A percentile compares a stretch with the other conserved stretches of the same genome.
Conservation (phyloP, 2,329 filamentous ascomycete genomes). For the Pseudogymnoascus sp. region DNA sequence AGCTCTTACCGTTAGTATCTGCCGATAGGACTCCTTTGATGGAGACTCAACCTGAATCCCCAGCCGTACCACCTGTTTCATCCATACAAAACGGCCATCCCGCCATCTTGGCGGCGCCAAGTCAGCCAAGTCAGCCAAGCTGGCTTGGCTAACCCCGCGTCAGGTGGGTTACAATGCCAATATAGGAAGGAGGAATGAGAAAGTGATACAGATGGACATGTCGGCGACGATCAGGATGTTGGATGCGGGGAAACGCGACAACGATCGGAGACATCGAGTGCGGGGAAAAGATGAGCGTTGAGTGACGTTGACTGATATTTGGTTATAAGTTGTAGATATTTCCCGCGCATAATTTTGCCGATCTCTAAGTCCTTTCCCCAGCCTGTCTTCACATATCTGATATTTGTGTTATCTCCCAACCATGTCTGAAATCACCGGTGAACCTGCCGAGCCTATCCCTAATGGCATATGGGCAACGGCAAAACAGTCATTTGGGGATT, state of each 20-base stretch:
- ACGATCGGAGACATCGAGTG: neutral
- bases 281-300: neutral
- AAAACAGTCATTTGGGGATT: slow-evolving; percentile 53
- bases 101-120: neutral
- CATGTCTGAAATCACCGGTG: neutral
- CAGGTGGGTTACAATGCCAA: neutral
- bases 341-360: neutral
- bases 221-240: neutral
- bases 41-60: neutral
- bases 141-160: neutral
- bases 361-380: neutral
- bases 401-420: neutral
- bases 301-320: neutral
- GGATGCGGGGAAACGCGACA: neutral
- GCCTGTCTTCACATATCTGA: neutral
- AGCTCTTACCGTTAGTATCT: neutral
- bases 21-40: neutral
- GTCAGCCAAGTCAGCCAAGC: neutral
- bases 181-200: neutral
- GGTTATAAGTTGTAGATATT: neutral
- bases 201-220: neutral
- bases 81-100: neutral
- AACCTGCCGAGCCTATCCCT: slow-evolving; percentile 55
- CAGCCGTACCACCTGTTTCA: neutral
- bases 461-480: slow-evolving; percentile 56